Percentiles rank a stretch among this genome's conserved stretches.
These are phyloP conservation scores for Aegilops longissima DNA, from an alignment of 176 grass and related monocot species.

Conservation along the genomic window DNA sequence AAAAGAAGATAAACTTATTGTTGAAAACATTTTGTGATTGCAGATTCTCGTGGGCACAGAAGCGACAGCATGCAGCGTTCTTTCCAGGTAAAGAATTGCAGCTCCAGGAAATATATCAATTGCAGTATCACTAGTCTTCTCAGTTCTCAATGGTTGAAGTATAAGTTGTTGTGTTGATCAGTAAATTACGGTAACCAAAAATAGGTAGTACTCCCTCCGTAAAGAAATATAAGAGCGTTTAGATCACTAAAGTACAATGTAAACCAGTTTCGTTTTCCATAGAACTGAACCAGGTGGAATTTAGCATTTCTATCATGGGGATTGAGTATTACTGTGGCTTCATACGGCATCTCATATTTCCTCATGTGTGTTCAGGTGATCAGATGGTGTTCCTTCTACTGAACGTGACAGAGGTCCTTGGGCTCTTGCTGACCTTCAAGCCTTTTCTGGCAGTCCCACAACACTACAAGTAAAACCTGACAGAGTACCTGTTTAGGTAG, in stretches of 20 bases:
- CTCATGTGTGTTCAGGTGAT: conserved; percentile 48
- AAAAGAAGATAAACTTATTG: not conserved
- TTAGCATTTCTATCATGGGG: too few species aligned
- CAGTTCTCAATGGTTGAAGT: not conserved
- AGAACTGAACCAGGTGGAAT: too few species aligned
- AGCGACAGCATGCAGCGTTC: conserved; percentile 63
- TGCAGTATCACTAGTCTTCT: not conserved
- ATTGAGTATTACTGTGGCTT: too few species aligned
- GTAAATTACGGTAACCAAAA: too few species aligned
- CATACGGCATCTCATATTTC: not conserved
- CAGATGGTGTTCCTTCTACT: conserved; percentile 74
- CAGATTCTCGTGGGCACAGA: conserved; percentile 91
- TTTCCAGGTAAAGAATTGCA: conserved; percentile 50
- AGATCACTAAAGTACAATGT: too few species aligned
- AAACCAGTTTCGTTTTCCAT: too few species aligned
- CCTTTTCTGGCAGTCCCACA: conserved; percentile 52
- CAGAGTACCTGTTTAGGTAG: not conserved
- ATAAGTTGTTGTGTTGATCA: not conserved
- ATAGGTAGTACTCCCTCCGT: too few species aligned
- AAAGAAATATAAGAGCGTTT: too few species aligned
- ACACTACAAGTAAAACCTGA: not conserved
- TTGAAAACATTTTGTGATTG: not conserved
- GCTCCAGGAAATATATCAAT: not conserved
- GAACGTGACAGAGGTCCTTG: conserved; percentile 47
- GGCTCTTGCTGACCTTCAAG: conserved; percentile 67